phyloP scores from a whole-genome alignment of 1,284 basidiomycete genomes.

The Somion occarium region DNA sequence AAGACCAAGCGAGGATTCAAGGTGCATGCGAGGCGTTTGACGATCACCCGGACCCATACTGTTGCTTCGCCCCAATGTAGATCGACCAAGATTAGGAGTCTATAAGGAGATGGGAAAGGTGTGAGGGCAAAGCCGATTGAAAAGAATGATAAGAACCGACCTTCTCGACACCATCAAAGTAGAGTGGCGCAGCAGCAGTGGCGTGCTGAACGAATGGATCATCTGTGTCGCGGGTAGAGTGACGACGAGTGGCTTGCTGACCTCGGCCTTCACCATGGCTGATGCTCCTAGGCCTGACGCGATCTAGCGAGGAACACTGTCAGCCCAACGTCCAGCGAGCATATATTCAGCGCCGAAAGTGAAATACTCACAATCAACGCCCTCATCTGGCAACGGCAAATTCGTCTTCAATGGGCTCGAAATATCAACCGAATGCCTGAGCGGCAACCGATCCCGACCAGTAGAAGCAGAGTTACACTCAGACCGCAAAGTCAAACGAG shows the following conservation, averaged over 20 bases:
- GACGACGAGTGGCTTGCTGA: too few species aligned
- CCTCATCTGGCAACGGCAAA: not conserved
- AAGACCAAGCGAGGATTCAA: not conserved
- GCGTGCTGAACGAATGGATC: not conserved
- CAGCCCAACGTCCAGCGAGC: too few species aligned
- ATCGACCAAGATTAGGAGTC: not conserved
- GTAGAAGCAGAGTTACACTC: conserved; percentile 14
- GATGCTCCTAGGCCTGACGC: too few species aligned
- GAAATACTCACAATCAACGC: not conserved
- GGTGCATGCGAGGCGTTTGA: not conserved
- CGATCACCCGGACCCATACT: not conserved
- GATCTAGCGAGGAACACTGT: too few species aligned
- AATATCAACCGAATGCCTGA: conserved; percentile 1
- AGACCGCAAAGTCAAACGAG: conserved; percentile 23
- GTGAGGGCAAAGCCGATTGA: not conserved
- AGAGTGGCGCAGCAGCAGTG: too few species aligned
- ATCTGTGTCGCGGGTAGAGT: too few species aligned
- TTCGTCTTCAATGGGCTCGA: not conserved
- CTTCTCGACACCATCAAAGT: too few species aligned
- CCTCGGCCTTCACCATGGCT: too few species aligned
- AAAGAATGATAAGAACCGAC: too few species aligned
- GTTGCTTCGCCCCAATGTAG: not conserved
- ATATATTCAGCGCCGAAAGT: too few species aligned
- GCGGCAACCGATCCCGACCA: conserved; percentile 5
- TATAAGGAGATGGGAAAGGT: not conserved